phyloP scores from a whole-genome alignment of 2,329 filamentous ascomycete genomes.

The Sporothrix humicola region DNA sequence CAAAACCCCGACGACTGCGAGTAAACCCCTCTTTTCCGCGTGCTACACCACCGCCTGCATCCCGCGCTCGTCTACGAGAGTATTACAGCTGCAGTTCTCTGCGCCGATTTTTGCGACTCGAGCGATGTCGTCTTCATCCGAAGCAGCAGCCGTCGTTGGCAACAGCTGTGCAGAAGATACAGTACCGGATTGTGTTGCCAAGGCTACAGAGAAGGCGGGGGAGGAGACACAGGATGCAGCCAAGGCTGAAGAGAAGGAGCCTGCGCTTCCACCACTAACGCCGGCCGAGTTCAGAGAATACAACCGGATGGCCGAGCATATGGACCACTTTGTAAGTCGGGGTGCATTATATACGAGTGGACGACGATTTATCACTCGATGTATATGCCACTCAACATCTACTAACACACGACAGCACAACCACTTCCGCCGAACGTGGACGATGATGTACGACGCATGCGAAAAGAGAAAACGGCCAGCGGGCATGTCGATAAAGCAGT shows the following conservation, averaged over 20 bases:
- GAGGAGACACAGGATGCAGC: background rate
- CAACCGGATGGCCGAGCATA: slow-evolving; percentile 75
- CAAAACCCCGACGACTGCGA: background rate
- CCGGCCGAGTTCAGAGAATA: slow-evolving; percentile 70
- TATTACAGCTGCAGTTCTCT: background rate
- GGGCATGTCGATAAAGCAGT: slow-evolving; percentile 69
- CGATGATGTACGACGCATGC: slow-evolving; percentile 70
- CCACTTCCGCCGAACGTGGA: slow-evolving; percentile 78
- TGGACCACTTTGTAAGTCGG: slow-evolving; percentile 71
- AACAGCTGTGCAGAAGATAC: background rate
- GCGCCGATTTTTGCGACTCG: background rate
- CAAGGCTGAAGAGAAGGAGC: slow-evolving; percentile 28
- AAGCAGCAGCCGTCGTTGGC: background rate
- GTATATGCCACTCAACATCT: background rate
- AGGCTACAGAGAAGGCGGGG: background rate
- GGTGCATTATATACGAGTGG: background rate
- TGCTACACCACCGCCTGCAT: background rate
- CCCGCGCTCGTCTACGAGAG: background rate
- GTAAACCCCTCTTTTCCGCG: background rate
- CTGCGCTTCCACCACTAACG: slow-evolving; percentile 64
- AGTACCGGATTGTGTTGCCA: background rate
- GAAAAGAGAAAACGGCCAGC: slow-evolving; percentile 62
- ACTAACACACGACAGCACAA: slow-evolving; percentile 62
- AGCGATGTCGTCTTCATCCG: background rate
- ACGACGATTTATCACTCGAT: background rate